phyloP scores from a whole-genome alignment of 495 filamentous ascomycete genomes.

The Penicillium bovifimosum region DNA sequence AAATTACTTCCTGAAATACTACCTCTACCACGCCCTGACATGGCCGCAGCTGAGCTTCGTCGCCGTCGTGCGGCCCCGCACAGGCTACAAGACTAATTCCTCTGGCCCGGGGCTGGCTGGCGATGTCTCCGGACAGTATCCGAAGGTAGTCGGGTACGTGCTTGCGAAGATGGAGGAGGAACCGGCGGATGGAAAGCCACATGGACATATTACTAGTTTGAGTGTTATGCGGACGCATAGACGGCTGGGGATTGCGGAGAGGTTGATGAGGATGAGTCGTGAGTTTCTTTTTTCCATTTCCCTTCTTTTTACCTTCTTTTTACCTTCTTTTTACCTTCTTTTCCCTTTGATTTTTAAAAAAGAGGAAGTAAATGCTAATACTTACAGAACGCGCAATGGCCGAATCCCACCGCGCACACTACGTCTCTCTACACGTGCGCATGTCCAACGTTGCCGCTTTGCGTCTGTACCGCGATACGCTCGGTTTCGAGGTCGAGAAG shows the following conservation, averaged over 20 bases:
- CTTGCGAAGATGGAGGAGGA: conserved; percentile 99
- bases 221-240: conserved; percentile 97
- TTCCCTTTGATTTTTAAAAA: too few relatives aligned
- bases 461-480: conserved; percentile 85
- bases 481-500: conserved; percentile 87
- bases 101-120: conserved; percentile 14
- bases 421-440: conserved; percentile 93
- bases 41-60: conserved; percentile 98
- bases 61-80: conserved; percentile 81
- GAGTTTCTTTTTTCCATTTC: conserved; percentile 39
- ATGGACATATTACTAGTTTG: conserved; percentile 93
- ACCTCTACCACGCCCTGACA: conserved; percentile 96
- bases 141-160: conserved; percentile 98
- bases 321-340: neutral
- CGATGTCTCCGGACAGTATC: conserved; percentile 66
- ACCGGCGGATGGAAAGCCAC: conserved; percentile 80
- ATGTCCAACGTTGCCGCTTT: conserved; percentile 87
- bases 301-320: conserved; percentile 6
- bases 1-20: conserved; percentile 99
- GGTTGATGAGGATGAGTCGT: conserved; percentile 95
- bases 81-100: conserved; percentile 36
- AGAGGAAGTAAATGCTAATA: neutral
- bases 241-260: conserved; percentile 85
- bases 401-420: conserved; percentile 83
- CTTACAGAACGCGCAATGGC: conserved; percentile 85